A percentile compares a stretch with the other conserved stretches of the same genome.
phyloP scores from a whole-genome alignment of 2,329 filamentous ascomycete species.

The Calonectria leucothoes region DNA sequence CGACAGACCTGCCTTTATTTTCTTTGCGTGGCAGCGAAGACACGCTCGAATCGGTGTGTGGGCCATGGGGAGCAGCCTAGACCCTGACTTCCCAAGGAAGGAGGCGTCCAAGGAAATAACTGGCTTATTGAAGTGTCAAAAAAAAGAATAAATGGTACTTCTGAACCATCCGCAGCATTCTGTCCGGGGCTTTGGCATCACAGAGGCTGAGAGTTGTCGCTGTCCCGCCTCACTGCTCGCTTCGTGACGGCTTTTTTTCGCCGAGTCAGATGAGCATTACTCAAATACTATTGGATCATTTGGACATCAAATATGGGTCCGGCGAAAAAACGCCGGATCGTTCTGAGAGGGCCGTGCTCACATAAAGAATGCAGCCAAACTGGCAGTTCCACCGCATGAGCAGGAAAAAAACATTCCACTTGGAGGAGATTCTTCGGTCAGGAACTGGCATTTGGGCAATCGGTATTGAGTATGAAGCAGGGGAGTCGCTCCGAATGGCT shows the following conservation, averaged over 20 bases:
- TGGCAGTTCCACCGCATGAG: no score
- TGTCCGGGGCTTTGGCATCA: not conserved
- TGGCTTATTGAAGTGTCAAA: no score
- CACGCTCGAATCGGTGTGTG: not conserved
- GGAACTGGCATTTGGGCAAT: not conserved
- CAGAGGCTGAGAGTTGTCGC: rapidly evolving
- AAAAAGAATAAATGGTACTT: not conserved
- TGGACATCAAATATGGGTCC: not conserved
- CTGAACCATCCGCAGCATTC: not conserved
- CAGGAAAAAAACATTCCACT: no score
- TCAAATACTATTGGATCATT: not conserved
- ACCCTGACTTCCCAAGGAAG: no score
- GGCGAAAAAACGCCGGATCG: not conserved
- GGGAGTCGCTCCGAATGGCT: not conserved
- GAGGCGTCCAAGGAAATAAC: no score
- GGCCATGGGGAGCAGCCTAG: not conserved
- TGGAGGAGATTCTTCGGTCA: no score
- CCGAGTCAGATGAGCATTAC: not conserved
- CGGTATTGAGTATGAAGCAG: not conserved
- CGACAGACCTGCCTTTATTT: not conserved
- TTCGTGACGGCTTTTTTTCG: not conserved
- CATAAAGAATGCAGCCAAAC: no score
- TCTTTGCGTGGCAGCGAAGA: constrained; percentile 4
- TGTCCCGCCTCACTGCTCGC: not conserved
- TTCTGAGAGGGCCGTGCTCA: no score